A percentile compares a stretch with the other conserved stretches of the same genome.
phyloP scores from a whole-genome alignment of 345 rosid genomes.

The Lagerstroemia speciosa region DNA sequence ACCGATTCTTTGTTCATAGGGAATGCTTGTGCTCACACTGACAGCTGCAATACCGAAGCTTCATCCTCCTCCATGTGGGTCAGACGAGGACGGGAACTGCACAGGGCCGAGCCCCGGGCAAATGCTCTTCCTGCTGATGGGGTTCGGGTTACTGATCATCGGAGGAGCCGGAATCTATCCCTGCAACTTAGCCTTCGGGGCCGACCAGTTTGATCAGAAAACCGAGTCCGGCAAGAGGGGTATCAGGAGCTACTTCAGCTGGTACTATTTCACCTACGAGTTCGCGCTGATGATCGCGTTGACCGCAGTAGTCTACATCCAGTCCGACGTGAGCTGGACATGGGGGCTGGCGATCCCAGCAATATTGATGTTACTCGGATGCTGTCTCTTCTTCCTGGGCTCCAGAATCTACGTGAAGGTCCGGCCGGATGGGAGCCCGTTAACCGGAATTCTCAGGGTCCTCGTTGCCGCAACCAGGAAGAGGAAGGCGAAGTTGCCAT shows the following conservation, averaged over 20 bases:
- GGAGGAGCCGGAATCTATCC: conserved; percentile 48
- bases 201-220: conserved; percentile 44
- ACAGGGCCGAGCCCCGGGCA: conserved; percentile 27
- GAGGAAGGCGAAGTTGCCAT: conserved; percentile 31
- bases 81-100: conserved; percentile 8
- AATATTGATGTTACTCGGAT: conserved; percentile 32
- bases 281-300: conserved; percentile 33
- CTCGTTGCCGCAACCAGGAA: conserved; percentile 46
- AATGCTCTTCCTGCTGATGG: conserved; percentile 21
- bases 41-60: conserved; percentile 30
- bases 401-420: conserved; percentile 27
- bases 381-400: conserved; percentile 29
- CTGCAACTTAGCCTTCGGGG: conserved; percentile 46
- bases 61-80: conserved; percentile 31
- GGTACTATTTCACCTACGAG: conserved; percentile 43
- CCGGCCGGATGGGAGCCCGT: conserved; percentile 33
- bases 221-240: conserved; percentile 35
- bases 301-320: conserved; percentile 38
- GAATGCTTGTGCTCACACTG: conserved; percentile 30
- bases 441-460: conserved; percentile 30
- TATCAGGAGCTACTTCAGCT: conserved; percentile 43
- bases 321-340: conserved; percentile 49
- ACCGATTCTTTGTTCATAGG: conserved; percentile 15
- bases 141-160: conserved; percentile 24
- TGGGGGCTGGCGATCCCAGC: conserved; percentile 46